These are phyloP conservation scores for Sparassis latifolia DNA, from an alignment of 1,284 basidiomycete genomes.

Conservation along the genomic window DNA sequence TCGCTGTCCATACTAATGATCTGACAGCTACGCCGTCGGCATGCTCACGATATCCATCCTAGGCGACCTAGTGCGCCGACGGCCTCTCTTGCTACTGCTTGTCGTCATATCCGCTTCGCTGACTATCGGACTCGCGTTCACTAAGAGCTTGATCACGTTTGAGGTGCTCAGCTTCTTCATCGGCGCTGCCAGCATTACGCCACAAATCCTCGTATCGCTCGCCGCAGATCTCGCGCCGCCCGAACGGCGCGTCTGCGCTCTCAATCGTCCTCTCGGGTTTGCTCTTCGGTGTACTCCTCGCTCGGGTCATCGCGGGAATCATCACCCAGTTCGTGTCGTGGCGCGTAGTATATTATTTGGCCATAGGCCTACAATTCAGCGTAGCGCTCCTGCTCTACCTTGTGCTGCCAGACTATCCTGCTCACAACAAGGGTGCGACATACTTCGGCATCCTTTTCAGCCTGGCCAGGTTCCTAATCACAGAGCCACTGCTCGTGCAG, in stretches of 20 bases:
- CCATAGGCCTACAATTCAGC: constrained; percentile 32
- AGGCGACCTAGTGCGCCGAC: constrained; percentile 46
- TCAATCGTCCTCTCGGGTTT: constrained; percentile 45
- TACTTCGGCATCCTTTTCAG: constrained; percentile 40
- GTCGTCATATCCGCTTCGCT: constrained; percentile 31
- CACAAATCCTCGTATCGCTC: constrained; percentile 42
- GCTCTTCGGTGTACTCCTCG: constrained; percentile 42
- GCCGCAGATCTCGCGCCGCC: constrained; percentile 49
- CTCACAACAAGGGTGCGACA: constrained; percentile 34
- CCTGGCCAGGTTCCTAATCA: constrained; percentile 41
- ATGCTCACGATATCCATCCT: constrained; percentile 45
- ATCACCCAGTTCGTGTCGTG: constrained; percentile 40
- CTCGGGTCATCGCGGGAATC: constrained; percentile 41
- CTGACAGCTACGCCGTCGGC: constrained; percentile 36
- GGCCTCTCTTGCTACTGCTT: constrained; percentile 38
- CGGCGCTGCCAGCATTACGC: constrained; percentile 37
- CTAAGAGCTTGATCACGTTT: constrained; percentile 36
- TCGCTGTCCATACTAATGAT: too few relatives aligned
- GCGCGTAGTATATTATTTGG: constrained; percentile 43
- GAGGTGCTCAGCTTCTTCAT: constrained; percentile 43
- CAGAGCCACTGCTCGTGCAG: constrained; percentile 46
- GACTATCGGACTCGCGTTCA: constrained; percentile 41
- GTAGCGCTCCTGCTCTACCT: constrained; percentile 34
- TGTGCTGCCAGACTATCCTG: constrained; percentile 45
- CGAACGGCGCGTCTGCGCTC: constrained; percentile 39